Conservation (phyloP, 1,284 basidiomycete species). For the Lignosus rhinocerotis region DNA sequence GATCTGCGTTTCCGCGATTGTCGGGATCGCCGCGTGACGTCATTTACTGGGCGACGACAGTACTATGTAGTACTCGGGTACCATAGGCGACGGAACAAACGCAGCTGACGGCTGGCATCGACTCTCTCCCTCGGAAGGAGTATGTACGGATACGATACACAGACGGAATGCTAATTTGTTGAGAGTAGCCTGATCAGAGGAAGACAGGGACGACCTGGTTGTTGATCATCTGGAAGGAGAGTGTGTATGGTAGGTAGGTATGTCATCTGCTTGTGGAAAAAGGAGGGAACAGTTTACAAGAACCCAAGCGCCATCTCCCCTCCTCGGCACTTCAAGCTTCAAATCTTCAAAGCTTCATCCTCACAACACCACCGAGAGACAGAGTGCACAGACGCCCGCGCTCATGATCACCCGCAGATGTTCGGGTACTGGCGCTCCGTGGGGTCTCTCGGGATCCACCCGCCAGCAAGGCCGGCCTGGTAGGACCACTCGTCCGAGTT, state of each 20-base stretch:
- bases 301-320: background rate
- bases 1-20: no score
- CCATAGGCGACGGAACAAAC: no score
- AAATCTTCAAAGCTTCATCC: no score
- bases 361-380: background rate
- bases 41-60: no score
- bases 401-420: conserved; percentile 43
- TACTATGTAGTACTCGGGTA: no score
- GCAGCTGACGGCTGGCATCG: no score
- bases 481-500: conserved; percentile 77
- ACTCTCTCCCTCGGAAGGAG: no score
- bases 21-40: no score
- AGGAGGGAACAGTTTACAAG: background rate
- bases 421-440: conserved; percentile 48
- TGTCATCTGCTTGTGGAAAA: background rate
- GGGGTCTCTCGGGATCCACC: conserved; percentile 81
- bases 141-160: no score
- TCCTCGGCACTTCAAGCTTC: no score
- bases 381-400: background rate
- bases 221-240: background rate
- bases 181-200: background rate
- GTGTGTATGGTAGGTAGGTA: background rate
- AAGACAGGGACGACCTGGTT: background rate
- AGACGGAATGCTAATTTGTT: background rate
- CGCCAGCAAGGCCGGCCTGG: conserved; percentile 72